Percentiles rank a stretch among this genome's conserved stretches.
Evolutionary conservation across 2,329 filamentous ascomycete genomes (phyloP).

Genomic region (Colletotrichum sojae): DNA sequence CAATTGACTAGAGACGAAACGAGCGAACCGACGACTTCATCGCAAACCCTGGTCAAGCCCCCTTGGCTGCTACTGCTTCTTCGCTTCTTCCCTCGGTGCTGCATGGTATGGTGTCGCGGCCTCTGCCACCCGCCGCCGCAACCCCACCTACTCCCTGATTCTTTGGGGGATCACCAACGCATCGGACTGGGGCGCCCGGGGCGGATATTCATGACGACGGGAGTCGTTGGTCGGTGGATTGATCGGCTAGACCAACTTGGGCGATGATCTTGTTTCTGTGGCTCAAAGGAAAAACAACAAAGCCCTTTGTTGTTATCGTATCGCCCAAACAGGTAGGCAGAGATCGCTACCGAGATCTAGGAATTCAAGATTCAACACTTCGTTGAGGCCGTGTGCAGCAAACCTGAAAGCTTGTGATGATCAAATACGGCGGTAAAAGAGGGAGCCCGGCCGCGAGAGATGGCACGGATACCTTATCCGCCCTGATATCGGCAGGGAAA

Average conservation of each 20-base stretch:
- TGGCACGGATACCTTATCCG: conserved; percentile 25
- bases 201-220: conserved; percentile 7
- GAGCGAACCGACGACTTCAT: not conserved
- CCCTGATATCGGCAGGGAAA: conserved; percentile 23
- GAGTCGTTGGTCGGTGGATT: not conserved
- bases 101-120: conserved; percentile 20
- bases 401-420: not conserved
- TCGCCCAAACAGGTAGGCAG: not conserved
- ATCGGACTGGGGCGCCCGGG: conserved; percentile 21
- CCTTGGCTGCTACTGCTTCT: not conserved
- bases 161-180: conserved; percentile 31
- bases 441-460: not conserved
- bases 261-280: too few relatives aligned
- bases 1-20: conserved; percentile 13
- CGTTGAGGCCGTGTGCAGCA: not conserved
- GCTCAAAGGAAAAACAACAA: conserved; percentile 8
- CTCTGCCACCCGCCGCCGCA: conserved; percentile 11
- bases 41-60: too few relatives aligned
- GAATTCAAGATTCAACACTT: not conserved
- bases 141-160: conserved; percentile 21
- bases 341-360: not conserved
- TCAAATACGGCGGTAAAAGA: not conserved
- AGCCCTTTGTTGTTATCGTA: conserved; percentile 12
- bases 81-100: conserved; percentile 6
- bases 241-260: not conserved